phyloP scores from a whole-genome alignment of 768 basidiomycete species.

The Leccinum incarnatum region DNA sequence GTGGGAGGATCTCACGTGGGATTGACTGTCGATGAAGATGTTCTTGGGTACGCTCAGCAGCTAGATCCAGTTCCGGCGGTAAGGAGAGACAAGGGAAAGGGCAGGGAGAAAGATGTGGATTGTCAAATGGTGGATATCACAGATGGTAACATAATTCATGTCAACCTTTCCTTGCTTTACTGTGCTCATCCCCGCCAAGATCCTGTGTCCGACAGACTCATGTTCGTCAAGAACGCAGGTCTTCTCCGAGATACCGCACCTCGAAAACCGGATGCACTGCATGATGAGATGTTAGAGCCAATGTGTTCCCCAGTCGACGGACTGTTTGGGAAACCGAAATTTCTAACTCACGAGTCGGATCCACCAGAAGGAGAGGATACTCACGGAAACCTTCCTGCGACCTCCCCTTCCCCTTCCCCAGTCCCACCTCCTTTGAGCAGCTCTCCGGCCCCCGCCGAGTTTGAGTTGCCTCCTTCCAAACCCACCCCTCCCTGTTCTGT shows the following conservation, averaged over 20 bases:
- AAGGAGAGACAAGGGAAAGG: conserved; percentile 29
- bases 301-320: neutral
- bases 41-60: conserved; percentile 10
- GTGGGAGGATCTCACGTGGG: conserved; percentile 38
- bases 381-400: neutral
- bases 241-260: conserved; percentile 20
- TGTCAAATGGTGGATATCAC: conserved; percentile 36
- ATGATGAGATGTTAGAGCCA: neutral
- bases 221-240: conserved; percentile 21
- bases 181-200: conserved; percentile 8
- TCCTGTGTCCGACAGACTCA: neutral
- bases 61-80: conserved; percentile 4
- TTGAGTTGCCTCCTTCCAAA: neutral
- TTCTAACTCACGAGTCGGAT: conserved; percentile 27
- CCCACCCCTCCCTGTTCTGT: neutral
- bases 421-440: conserved; percentile 28
- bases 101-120: conserved; percentile 33
- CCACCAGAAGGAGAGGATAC: conserved; percentile 13
- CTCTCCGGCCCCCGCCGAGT: conserved; percentile 21
- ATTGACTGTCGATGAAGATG: conserved; percentile 30
- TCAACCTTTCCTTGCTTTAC: neutral
- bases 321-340: conserved; percentile 36
- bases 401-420: conserved; percentile 14
- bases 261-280: neutral
- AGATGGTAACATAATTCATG: conserved; percentile 27